A percentile compares a stretch with the other conserved stretches of the same genome.
phyloP scores from a whole-genome alignment of 2,329 filamentous ascomycete species.

The Aspergillus niger region DNA sequence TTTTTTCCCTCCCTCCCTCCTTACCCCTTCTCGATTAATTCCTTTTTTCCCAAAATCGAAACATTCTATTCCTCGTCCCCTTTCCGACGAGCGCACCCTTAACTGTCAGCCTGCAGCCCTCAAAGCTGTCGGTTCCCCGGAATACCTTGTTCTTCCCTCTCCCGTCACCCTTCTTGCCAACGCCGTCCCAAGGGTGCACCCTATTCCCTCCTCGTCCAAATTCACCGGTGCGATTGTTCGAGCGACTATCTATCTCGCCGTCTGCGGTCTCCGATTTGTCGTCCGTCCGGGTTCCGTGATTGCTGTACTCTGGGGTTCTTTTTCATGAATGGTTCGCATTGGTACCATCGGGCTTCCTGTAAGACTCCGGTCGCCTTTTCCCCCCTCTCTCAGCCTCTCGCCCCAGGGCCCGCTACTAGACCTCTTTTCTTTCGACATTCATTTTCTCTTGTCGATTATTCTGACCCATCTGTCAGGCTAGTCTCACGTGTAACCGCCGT shows the following conservation, averaged over 20 bases:
- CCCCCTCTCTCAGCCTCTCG: not conserved
- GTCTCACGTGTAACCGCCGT: slow-evolving; percentile 23
- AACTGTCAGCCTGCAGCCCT: slow-evolving; percentile 6
- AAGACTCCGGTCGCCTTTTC: slow-evolving; percentile 8
- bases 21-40: slow-evolving; percentile 16
- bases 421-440: not conserved
- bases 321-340: slow-evolving; percentile 25
- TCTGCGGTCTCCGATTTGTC: slow-evolving; percentile 8
- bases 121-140: not conserved
- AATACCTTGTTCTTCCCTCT: slow-evolving; percentile 9
- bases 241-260: slow-evolving; percentile 6
- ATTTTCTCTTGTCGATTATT: slow-evolving; percentile 13
- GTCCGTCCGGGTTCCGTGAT: slow-evolving; percentile 7
- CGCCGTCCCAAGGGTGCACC: slow-evolving; percentile 6
- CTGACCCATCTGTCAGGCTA: slow-evolving; percentile 11
- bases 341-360: slow-evolving; percentile 20
- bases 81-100: slow-evolving; percentile 6
- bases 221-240: slow-evolving; percentile 16
- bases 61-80: slow-evolving; percentile 11
- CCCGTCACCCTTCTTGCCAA: slow-evolving; percentile 12
- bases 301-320: slow-evolving; percentile 1
- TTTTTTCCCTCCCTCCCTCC: slow-evolving; percentile 14
- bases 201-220: slow-evolving; percentile 1
- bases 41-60: slow-evolving; percentile 9
- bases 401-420: not conserved